Base-by-base conservation (phyloP, 805 yeast species). In the Saccharomycodes ludwigii region DNA sequence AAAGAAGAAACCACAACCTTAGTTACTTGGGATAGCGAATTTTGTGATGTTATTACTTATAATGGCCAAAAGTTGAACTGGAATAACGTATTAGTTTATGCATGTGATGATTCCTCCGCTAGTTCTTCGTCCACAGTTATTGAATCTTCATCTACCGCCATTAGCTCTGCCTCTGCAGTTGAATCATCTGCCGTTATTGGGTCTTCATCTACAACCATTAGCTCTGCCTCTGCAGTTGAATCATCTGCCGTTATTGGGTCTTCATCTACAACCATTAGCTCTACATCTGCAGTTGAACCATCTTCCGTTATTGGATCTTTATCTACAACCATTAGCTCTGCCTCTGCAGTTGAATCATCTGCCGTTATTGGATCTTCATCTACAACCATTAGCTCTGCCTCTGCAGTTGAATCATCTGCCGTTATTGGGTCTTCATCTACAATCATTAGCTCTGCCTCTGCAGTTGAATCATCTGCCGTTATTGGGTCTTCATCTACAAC, bases 1-100 rank as follows among this genome's bases (percentile, higher is more conserved):
- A 32, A 38, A 7, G 18, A 36, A 3, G 22, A 27, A 8, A 36
- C 35, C 30, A 30, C 27, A 29, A 39, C 45, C 4, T 29, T 47
- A 39, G 31, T 47, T 19, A 40, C 50, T 6, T 47, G 52, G 52
- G 38, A 42, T 31, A 21, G 31, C 16, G 37, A 40, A 25, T n/a
- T n/a, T n/a, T n/a, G n/a, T n/a, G n/a, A n/a, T n/a, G n/a, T n/a
- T n/a, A n/a, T n/a, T n/a, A n/a, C n/a, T n/a, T 17, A 22, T 12
- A 29, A 32, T 15, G 46, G 48, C 20, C 24, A 35, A 14, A 40
- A 42, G 6, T 14, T 47, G 21, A 21, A 38, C 2, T 47, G 42
- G 40, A 30, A 35, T 31, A 23, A 33, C 21, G 42, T 44, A 14
- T 32, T 41, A 16, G 43, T 40, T 4, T 47, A 46, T 29, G 24